These are phyloP conservation scores for Phytophthora multivora DNA, from an alignment of 352 stramenopile genomes.

Conservation along the genomic window DNA sequence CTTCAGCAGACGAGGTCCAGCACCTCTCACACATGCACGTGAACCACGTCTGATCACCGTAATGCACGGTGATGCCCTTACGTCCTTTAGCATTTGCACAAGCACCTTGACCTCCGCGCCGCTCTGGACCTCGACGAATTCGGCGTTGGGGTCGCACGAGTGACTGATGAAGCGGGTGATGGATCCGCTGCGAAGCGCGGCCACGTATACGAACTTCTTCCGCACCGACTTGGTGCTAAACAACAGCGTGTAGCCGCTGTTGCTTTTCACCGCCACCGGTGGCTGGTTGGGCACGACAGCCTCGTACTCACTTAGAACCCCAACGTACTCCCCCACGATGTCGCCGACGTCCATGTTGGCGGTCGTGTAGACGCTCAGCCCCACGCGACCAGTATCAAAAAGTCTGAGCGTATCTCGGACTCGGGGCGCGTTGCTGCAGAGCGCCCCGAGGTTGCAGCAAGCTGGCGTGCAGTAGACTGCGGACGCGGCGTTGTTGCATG, in stretches of 20 bases:
- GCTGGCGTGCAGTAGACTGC: neutral
- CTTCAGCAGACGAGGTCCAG: neutral
- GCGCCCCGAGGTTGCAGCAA: neutral
- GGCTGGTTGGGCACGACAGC: neutral
- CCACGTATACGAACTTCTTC: constrained; percentile 11
- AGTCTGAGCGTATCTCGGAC: neutral
- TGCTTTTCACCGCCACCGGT: neutral
- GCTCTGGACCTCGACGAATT: constrained; percentile 11
- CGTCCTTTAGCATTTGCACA: neutral
- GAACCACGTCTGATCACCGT: too few relatives aligned
- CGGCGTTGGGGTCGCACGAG: neutral
- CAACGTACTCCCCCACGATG: neutral
- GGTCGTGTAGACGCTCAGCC: neutral
- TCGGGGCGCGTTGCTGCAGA: neutral
- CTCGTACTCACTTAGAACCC: neutral
- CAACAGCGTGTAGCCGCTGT: constrained; percentile 11
- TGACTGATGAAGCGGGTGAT: constrained; percentile 1
- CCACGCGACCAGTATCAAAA: neutral
- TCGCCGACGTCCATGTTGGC: neutral
- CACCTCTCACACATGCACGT: too few relatives aligned
- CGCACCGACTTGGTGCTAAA: neutral
- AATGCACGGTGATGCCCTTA: neutral
- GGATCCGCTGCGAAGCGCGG: neutral
- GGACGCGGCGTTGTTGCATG: neutral
- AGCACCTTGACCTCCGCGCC: constrained; percentile 7